phyloP scores from a whole-genome alignment of 176 grass and related monocot genomes.

The Secale cereale region DNA sequence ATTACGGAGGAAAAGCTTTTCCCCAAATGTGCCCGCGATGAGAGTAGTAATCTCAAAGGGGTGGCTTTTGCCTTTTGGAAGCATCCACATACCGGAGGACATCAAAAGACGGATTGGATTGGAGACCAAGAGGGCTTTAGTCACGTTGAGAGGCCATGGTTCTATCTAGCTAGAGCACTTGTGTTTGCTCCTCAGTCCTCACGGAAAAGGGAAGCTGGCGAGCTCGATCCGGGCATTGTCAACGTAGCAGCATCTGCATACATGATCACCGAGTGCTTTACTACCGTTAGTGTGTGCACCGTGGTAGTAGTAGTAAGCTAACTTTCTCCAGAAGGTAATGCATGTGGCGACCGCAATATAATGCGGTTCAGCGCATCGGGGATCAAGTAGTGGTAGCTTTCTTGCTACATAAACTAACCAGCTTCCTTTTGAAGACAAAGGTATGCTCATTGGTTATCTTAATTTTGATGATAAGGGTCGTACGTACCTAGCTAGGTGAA shows the following conservation, averaged over 20 bases:
- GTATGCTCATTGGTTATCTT: background rate
- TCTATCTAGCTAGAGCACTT: conserved; percentile 6
- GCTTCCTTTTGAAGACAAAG: background rate
- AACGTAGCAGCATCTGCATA: conserved; percentile 16
- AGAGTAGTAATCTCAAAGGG: conserved; percentile 1
- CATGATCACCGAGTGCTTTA: background rate
- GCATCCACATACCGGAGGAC: conserved; percentile 36
- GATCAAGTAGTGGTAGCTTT: conserved; percentile 9
- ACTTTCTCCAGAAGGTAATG: background rate
- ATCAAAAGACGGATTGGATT: conserved; percentile 21
- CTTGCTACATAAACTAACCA: conserved; percentile 17
- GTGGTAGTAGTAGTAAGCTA: background rate
- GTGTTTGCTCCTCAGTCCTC: conserved; percentile 19
- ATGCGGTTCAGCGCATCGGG: background rate
- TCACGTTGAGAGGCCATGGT: conserved; percentile 36
- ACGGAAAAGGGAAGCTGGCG: background rate
- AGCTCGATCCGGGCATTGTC: conserved; percentile 12
- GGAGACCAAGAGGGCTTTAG: conserved; percentile 29
- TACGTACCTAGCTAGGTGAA: conserved; percentile 22
- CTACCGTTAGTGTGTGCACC: background rate
- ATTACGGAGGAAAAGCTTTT: background rate
- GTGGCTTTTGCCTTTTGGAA: conserved; percentile 20
- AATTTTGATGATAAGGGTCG: background rate
- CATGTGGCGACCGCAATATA: background rate
- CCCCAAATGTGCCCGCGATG: background rate